A percentile compares a stretch with the other conserved stretches of the same genome.
These are phyloP conservation scores for Toxicodendron radicans DNA, from an alignment of 345 rosid genomes.

Conservation along the genomic window DNA sequence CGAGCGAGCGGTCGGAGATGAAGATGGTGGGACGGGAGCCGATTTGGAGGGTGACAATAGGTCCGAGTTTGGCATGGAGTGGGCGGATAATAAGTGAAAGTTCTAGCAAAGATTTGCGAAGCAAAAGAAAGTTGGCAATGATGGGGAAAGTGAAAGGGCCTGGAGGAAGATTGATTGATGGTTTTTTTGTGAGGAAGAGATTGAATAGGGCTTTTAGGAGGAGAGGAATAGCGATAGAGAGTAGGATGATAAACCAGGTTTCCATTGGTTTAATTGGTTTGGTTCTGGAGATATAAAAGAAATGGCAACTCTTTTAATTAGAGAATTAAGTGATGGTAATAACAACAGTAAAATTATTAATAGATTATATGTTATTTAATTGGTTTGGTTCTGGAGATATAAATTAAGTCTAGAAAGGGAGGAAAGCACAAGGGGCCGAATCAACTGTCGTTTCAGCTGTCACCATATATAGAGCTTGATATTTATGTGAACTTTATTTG, in stretches of 20 bases:
- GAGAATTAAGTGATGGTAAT: too few relatives aligned
- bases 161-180: slow-evolving; percentile 1
- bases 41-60: slow-evolving; percentile 5
- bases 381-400: too few relatives aligned
- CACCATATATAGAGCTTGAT: too few relatives aligned
- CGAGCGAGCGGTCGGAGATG: slow-evolving; percentile 18
- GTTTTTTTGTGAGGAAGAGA: background rate
- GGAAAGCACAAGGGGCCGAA: too few relatives aligned
- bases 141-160: slow-evolving; percentile 21
- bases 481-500: too few relatives aligned
- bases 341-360: too few relatives aligned
- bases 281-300: too few relatives aligned
- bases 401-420: too few relatives aligned
- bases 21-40: slow-evolving; percentile 21
- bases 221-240: background rate
- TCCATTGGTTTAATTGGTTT: background rate
- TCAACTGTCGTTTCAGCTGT: too few relatives aligned
- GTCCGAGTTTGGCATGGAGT: slow-evolving; percentile 19
- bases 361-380: too few relatives aligned
- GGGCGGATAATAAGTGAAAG: background rate
- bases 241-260: background rate
- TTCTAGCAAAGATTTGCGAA: slow-evolving; percentile 1
- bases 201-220: background rate
- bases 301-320: too few relatives aligned
- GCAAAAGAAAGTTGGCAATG: slow-evolving; percentile 11